Percentiles rank a stretch among this genome's conserved stretches.
phyloP scores from a whole-genome alignment of 2,329 filamentous ascomycete species.

The Chaetomiaceae sp. region DNA sequence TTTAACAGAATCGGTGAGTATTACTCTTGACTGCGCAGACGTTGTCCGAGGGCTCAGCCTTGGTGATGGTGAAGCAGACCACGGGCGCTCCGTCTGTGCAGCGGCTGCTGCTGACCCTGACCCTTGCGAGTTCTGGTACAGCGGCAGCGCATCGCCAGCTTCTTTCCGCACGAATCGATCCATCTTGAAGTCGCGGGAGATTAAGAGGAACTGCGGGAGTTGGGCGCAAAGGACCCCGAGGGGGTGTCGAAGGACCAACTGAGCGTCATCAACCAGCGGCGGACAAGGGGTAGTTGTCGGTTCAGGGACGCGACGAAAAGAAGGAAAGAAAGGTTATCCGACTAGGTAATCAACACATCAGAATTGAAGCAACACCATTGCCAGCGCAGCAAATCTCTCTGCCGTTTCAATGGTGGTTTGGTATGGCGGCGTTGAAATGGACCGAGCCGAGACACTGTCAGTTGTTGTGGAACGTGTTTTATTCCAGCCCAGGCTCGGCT shows the following conservation, averaged over 20 bases:
- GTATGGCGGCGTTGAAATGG: not conserved
- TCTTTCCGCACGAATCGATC: constrained; percentile 28
- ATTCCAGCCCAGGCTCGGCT: constrained; percentile 19
- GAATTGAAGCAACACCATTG: constrained; percentile 12
- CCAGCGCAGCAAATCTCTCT: constrained; percentile 9
- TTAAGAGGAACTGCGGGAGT: constrained; percentile 5
- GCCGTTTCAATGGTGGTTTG: constrained; percentile 6
- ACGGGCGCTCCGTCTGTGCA: constrained; percentile 32
- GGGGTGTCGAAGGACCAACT: constrained; percentile 16
- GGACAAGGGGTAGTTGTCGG: not conserved
- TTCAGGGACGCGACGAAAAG: not conserved
- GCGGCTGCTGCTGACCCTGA: constrained; percentile 28
- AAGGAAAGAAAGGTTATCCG: not conserved
- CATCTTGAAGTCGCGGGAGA: constrained; percentile 17
- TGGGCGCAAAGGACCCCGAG: constrained; percentile 24
- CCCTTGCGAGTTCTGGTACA: constrained; percentile 32
- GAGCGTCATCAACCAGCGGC: constrained; percentile 21
- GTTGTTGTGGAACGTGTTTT: constrained; percentile 27
- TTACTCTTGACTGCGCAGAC: constrained; percentile 53
- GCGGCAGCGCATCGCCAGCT: constrained; percentile 33
- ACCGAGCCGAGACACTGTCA: constrained; percentile 9
- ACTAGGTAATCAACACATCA: constrained; percentile 14
- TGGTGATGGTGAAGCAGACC: constrained; percentile 32
- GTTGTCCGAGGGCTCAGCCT: constrained; percentile 44
- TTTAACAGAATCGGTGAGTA: constrained; percentile 16